Conservation (phyloP, 495 filamentous ascomycete genomes). For the Achaetomiella virescens region DNA sequence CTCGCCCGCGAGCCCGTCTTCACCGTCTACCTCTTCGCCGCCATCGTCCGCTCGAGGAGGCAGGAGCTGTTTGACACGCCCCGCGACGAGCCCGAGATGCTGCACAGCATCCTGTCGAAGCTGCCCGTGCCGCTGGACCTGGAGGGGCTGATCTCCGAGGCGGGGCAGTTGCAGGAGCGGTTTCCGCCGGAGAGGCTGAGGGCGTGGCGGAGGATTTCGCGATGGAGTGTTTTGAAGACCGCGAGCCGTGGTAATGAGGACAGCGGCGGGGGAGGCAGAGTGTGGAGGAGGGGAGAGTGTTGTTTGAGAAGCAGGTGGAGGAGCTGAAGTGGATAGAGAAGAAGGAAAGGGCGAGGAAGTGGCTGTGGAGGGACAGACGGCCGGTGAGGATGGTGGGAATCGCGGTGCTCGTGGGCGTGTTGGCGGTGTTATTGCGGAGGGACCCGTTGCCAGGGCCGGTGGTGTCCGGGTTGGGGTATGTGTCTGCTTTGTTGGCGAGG, state of each 20-base stretch:
- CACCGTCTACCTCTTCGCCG: slow-evolving; percentile 83
- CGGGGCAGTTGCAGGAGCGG: slow-evolving; percentile 43
- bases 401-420: slow-evolving; percentile 56
- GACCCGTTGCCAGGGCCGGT: slow-evolving; percentile 9
- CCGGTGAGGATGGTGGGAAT: slow-evolving; percentile 53
- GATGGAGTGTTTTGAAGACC: slow-evolving; percentile 78
- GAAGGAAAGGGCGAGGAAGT: slow-evolving; percentile 44
- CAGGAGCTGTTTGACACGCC: slow-evolving; percentile 77
- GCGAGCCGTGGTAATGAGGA: slow-evolving; percentile 53
- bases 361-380: slow-evolving; percentile 54
- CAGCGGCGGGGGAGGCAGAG: neutral
- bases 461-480: slow-evolving; percentile 21
- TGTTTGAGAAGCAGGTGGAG: slow-evolving; percentile 62
- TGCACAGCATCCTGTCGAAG: slow-evolving; percentile 82
- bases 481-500: slow-evolving; percentile 13
- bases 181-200: slow-evolving; percentile 73
- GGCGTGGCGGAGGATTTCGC: slow-evolving; percentile 59
- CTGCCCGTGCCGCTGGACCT: slow-evolving; percentile 79
- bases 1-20: slow-evolving; percentile 80
- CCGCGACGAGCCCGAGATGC: slow-evolving; percentile 84
- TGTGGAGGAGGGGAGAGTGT: slow-evolving; percentile 7
- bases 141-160: slow-evolving; percentile 62
- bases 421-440: slow-evolving; percentile 39
- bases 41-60: slow-evolving; percentile 73
- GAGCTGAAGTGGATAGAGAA: slow-evolving; percentile 60